Percentiles rank a stretch among this genome's conserved stretches.
These are phyloP conservation scores for Amylostereum areolatum DNA, from an alignment of 1,284 basidiomycete species.

Conservation along the genomic window DNA sequence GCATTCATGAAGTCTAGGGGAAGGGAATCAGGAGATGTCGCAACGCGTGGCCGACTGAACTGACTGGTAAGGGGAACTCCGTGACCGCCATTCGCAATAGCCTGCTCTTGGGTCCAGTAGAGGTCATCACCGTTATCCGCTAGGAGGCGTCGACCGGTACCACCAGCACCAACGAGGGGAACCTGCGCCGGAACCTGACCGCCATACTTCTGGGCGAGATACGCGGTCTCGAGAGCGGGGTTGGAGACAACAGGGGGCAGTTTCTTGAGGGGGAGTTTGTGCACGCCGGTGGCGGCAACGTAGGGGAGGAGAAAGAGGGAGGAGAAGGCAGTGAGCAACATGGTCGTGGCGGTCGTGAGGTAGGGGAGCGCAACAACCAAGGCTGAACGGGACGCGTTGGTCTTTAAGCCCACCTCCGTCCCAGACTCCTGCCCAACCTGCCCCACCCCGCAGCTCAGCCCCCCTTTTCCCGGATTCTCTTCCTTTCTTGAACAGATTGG, in stretches of 20 bases:
- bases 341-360: constrained; percentile 36
- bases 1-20: constrained; percentile 91
- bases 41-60: constrained; percentile 18
- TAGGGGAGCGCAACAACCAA: constrained; percentile 4
- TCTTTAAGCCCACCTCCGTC: no score
- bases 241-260: constrained; percentile 55
- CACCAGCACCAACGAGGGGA: constrained; percentile 70
- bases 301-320: constrained; percentile 64
- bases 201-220: constrained; percentile 87
- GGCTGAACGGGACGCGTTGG: background rate
- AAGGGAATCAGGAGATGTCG: constrained; percentile 14
- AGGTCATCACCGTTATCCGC: constrained; percentile 55
- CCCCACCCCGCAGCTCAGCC: no score
- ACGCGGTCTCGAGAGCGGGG: constrained; percentile 71
- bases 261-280: constrained; percentile 87
- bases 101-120: constrained; percentile 79
- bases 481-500: no score
- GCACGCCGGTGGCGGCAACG: constrained; percentile 62
- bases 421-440: no score
- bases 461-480: no score
- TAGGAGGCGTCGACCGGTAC: constrained; percentile 59
- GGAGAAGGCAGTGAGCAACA: constrained; percentile 60
- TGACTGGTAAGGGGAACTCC: constrained; percentile 85
- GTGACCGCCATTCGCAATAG: constrained; percentile 72
- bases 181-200: constrained; percentile 48